Conservation (phyloP, 1,139 yeast genomes). For the Debaryomyces sp. region DNA sequence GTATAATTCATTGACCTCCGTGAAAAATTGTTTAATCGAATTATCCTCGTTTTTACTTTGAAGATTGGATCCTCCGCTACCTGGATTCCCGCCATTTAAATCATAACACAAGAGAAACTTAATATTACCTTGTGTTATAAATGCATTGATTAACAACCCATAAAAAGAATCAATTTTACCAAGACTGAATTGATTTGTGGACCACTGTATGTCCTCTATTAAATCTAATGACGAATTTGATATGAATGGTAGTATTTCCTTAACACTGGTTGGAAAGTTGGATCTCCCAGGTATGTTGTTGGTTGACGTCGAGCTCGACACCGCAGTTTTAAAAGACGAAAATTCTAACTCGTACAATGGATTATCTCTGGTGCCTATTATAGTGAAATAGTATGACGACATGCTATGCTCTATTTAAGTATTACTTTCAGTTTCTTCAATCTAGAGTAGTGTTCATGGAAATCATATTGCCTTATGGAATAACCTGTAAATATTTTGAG, state of each 20-base stretch:
- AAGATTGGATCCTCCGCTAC: constrained; percentile 9
- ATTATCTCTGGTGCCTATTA: constrained; percentile 83
- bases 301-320: constrained; percentile 11
- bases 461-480: background rate
- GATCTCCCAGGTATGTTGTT: constrained; percentile 59
- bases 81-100: constrained; percentile 18
- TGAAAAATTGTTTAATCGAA: constrained; percentile 78
- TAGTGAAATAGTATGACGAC: constrained; percentile 81
- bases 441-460: background rate
- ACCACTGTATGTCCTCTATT: constrained; percentile 89
- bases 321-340: constrained; percentile 58
- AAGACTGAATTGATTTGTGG: constrained; percentile 61
- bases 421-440: background rate
- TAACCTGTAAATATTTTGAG: constrained; percentile 2
- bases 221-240: constrained; percentile 87
- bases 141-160: constrained; percentile 78
- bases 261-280: constrained; percentile 68
- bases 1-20: constrained; percentile 84
- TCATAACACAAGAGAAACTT: constrained; percentile 82
- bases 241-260: constrained; percentile 84
- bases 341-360: constrained; percentile 90
- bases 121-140: constrained; percentile 84
- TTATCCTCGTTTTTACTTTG: constrained; percentile 59
- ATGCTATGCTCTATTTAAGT: constrained; percentile 11
- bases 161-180: constrained; percentile 86